Conservation (phyloP, 164 flowering plant genomes). For the Kingdonia uniflora region DNA sequence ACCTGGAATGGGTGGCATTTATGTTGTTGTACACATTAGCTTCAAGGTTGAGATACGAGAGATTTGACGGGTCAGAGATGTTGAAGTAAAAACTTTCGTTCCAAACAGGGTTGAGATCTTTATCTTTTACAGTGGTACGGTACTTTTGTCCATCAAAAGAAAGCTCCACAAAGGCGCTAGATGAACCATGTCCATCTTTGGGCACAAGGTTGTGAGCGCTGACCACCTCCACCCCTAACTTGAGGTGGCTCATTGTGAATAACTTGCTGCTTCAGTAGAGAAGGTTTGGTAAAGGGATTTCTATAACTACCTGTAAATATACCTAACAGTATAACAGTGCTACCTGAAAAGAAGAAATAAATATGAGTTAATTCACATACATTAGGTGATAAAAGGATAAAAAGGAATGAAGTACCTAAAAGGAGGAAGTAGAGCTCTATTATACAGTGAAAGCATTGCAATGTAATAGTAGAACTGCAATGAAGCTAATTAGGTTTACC, state of each 20-base stretch:
- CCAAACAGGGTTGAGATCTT: constrained; percentile 90
- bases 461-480: too few relatives aligned
- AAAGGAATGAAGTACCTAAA: too few relatives aligned
- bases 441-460: too few relatives aligned
- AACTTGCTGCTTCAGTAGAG: too few relatives aligned
- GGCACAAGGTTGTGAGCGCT: constrained; percentile 84
- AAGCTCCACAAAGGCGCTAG: constrained; percentile 72
- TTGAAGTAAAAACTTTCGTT: constrained; percentile 84
- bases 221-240: constrained; percentile 75
- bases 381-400: too few relatives aligned
- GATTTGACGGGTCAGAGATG: constrained; percentile 58
- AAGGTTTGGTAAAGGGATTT: too few relatives aligned
- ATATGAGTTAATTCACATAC: too few relatives aligned
- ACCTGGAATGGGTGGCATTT: constrained; percentile 35
- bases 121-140: constrained; percentile 74
- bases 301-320: too few relatives aligned
- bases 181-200: constrained; percentile 80
- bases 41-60: constrained; percentile 53
- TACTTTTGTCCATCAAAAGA: constrained; percentile 66
- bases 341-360: too few relatives aligned
- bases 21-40: constrained; percentile 45
- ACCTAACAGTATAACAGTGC: too few relatives aligned
- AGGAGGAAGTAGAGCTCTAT: too few relatives aligned
- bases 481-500: too few relatives aligned
- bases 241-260: constrained; percentile 49